Conservation (phyloP, 768 basidiomycete species). For the Kwoniella dejecticola region DNA sequence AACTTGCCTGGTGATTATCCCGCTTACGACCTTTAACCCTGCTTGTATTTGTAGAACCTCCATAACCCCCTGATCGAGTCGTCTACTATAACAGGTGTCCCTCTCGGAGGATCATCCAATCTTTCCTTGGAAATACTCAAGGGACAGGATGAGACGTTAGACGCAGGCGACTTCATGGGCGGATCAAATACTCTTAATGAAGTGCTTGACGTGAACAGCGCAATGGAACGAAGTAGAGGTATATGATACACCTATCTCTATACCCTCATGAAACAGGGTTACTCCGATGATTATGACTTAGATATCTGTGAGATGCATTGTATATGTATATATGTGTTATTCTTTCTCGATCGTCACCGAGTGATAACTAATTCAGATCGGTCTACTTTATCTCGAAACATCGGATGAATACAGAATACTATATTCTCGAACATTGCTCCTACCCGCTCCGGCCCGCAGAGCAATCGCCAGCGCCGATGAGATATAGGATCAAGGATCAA, state of each 20-base stretch:
- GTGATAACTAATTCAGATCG: too few species aligned
- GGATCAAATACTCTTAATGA: conserved; percentile 59
- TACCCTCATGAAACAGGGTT: background rate
- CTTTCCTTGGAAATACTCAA: conserved; percentile 88
- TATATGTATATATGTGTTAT: background rate
- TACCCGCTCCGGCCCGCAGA: too few species aligned
- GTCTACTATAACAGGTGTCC: conserved; percentile 35
- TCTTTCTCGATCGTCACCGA: too few species aligned
- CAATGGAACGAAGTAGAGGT: conserved; percentile 48
- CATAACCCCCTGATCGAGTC: conserved; percentile 51
- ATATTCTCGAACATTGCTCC: too few species aligned
- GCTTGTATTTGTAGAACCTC: conserved; percentile 36
- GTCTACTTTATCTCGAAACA: too few species aligned
- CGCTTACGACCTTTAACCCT: too few species aligned
- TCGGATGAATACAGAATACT: too few species aligned
- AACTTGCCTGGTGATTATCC: too few species aligned
- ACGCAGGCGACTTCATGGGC: conserved; percentile 75
- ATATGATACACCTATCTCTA: too few species aligned
- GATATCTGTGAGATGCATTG: background rate
- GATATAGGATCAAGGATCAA: background rate
- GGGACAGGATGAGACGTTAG: conserved; percentile 85
- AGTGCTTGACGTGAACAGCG: conserved; percentile 39
- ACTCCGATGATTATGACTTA: background rate
- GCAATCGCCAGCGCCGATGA: too few species aligned
- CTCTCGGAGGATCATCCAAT: conserved; percentile 62